phyloP scores from a whole-genome alignment of 768 basidiomycete genomes.

The Russula sp. region DNA sequence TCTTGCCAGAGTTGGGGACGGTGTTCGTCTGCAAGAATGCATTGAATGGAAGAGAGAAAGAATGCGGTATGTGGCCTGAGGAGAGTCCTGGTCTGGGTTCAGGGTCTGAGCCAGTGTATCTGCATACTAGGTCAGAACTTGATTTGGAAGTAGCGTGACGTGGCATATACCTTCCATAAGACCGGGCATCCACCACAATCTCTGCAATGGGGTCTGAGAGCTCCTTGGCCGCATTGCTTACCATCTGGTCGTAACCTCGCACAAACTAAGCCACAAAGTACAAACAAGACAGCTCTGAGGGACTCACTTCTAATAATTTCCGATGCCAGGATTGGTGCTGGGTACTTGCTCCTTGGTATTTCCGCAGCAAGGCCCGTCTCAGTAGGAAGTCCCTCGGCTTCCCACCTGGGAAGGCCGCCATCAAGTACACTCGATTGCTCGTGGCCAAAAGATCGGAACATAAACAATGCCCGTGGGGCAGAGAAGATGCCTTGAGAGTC shows the following conservation, averaged over 20 bases:
- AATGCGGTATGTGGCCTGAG: constrained; percentile 89
- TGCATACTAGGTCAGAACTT: constrained; percentile 27
- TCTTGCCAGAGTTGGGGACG: constrained; percentile 28
- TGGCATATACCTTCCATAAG: constrained; percentile 60
- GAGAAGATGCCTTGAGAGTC: constrained; percentile 90
- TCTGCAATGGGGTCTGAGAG: constrained; percentile 43
- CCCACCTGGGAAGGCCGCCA: constrained; percentile 87
- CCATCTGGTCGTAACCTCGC: constrained; percentile 75
- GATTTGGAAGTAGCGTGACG: not conserved
- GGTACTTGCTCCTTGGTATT: constrained; percentile 35
- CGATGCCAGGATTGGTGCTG: constrained; percentile 45
- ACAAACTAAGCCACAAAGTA: not conserved
- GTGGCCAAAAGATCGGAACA: constrained; percentile 91
- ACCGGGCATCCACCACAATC: constrained; percentile 82
- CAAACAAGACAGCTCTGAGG: not conserved
- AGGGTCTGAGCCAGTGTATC: constrained; percentile 72
- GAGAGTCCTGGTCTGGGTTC: constrained; percentile 86
- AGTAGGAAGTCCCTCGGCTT: constrained; percentile 52
- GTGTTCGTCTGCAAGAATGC: constrained; percentile 49
- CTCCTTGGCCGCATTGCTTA: constrained; percentile 53
- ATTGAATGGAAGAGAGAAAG: constrained; percentile 79
- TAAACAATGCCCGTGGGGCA: constrained; percentile 87
- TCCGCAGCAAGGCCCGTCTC: constrained; percentile 33
- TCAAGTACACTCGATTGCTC: constrained; percentile 78
- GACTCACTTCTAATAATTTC: constrained; percentile 23